Evolutionary conservation across 2,329 filamentous ascomycete species (phyloP), one percentile per base, ranked within the genome.

Genomic region (Tricladium varicosporioides): DNA sequence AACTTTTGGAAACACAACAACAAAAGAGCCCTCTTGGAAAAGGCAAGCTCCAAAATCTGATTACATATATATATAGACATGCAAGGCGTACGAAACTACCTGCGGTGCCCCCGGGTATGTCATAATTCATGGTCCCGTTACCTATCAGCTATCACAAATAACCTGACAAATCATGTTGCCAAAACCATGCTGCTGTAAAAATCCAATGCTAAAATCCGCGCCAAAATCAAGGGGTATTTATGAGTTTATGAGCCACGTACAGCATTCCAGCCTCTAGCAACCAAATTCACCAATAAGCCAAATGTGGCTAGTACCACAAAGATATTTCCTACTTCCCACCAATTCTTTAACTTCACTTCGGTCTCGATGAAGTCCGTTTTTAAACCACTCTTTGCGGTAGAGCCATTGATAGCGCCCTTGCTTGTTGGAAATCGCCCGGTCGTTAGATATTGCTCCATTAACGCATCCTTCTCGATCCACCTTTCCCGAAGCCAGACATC

Each of bases 391-490:
- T 40, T 40, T 40, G 36, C 11, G 36, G 11, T n/a, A 13, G n/a
- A 40, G 10, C 36, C 36, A 10, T 40, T 40, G 4, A n/a, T 40
- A 40, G 36, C 36, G 36, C 11, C 36, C n/a, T 60, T 59, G 27
- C 51, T 61, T 5, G 59, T 48, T 19, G 94, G 94, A 67, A 97
- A 96, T 16, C 87, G 82, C 2, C 89, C 91, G 1, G 87, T 92
- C 14, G 81, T 79, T 54, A 87, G 76, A 70, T 91, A 97, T 63
- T 91, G 83, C 65, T 97, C 92, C 69, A 99, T 83, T 47, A 97
- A 79, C 31, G 85, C 84, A 67, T 99, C 93, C 72, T 99, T 99
- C 71, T 96, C 92, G 51, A 87, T 83, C 94, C 94, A 99, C 46
- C 92, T 83, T 56, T 90, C 86, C 32, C 86, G 82, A 27, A 97